Conservation (phyloP, 768 basidiomycete genomes). For the Nidularia sp. region DNA sequence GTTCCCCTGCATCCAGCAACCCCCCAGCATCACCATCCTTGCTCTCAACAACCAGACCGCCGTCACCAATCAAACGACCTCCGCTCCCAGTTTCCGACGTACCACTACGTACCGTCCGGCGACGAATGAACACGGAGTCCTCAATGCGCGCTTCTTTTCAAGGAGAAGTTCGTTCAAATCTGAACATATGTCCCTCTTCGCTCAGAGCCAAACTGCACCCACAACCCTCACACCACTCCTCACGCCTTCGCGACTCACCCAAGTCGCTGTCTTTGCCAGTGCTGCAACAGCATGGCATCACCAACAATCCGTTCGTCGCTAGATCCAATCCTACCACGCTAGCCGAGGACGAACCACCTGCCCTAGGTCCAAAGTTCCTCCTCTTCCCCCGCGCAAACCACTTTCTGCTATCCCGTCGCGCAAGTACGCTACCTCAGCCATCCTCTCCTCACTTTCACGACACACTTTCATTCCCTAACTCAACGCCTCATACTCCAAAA, state of each 20-base stretch:
- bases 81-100: slow-evolving; percentile 12
- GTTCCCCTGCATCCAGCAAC: not conserved
- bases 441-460: slow-evolving; percentile 31
- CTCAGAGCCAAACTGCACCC: too few species aligned
- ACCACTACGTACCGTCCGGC: slow-evolving; percentile 13
- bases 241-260: not conserved
- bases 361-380: not conserved
- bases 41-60: slow-evolving; percentile 9
- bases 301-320: slow-evolving; percentile 13
- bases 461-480: slow-evolving; percentile 20
- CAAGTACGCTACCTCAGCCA: slow-evolving; percentile 28
- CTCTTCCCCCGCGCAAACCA: slow-evolving; percentile 30
- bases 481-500: slow-evolving; percentile 9
- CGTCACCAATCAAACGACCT: slow-evolving; percentile 3
- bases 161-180: too few species aligned
- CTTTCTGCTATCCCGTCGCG: slow-evolving; percentile 26
- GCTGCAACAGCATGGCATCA: slow-evolving; percentile 17
- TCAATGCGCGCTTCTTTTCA: not conserved
- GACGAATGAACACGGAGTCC: slow-evolving; percentile 2
- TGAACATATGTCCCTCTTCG: too few species aligned
- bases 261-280: slow-evolving; percentile 9
- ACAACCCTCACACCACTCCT: too few species aligned
- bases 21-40: slow-evolving; percentile 10
- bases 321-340: too few species aligned
- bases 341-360: too few species aligned